Conservation (phyloP, 2,329 filamentous ascomycete species). For the Apiospora pterosperma region DNA sequence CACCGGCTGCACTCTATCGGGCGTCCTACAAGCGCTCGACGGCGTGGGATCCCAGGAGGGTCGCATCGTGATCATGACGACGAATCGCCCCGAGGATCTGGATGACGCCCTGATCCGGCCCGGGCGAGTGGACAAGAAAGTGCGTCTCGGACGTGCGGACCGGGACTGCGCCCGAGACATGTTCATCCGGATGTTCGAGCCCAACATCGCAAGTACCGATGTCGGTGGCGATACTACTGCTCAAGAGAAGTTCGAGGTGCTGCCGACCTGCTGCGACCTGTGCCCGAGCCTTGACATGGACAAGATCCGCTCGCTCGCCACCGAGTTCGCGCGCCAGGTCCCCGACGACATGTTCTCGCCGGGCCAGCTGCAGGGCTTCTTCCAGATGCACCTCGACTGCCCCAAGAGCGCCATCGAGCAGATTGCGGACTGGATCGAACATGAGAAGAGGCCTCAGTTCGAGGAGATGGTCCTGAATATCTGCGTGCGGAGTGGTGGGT, state of each 20-base stretch:
- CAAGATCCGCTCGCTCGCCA: not conserved
- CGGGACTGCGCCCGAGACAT: not conserved
- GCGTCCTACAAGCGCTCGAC: not conserved
- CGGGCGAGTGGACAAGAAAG: not conserved
- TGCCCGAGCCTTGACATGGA: not conserved
- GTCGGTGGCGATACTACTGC: not conserved
- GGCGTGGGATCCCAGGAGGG: not conserved
- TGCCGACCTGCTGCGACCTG: not conserved
- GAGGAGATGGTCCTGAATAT: not conserved
- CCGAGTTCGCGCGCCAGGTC: not conserved
- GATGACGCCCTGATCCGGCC: constrained; percentile 1
- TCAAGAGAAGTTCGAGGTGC: not conserved
- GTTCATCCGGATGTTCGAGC: constrained; percentile 2
- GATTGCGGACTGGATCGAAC: not conserved
- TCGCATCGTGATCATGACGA: constrained; percentile 5
- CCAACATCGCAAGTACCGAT: not conserved
- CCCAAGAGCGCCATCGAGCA: not conserved
- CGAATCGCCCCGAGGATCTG: not conserved
- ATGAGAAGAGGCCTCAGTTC: not conserved
- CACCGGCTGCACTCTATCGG: not conserved
- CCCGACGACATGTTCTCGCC: not conserved
- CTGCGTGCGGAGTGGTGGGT: not conserved
- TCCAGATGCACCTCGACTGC: constrained; percentile 2
- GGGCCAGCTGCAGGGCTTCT: not conserved
- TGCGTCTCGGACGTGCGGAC: not conserved